These are phyloP conservation scores for Gossypium bickii DNA, from an alignment of 345 rosid genomes.

Conservation along the genomic window DNA sequence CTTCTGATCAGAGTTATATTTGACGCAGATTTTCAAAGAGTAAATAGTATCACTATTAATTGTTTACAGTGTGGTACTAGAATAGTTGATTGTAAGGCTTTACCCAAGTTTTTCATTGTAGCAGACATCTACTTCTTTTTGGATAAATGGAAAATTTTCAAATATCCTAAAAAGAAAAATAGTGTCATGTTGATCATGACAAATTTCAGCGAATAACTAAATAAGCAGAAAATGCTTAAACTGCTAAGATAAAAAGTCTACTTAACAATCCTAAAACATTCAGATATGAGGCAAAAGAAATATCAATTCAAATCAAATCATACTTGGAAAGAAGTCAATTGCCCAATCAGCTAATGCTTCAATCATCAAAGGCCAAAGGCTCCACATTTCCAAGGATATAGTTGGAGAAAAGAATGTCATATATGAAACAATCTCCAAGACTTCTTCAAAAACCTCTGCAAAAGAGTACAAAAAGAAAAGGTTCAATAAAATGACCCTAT, in stretches of 20 bases:
- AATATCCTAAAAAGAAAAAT: too few species aligned
- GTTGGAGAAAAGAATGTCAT: conserved; percentile 96
- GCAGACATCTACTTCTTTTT: too few species aligned
- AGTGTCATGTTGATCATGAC: not conserved
- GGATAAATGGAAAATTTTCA: too few species aligned
- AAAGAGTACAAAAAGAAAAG: conserved; percentile 9
- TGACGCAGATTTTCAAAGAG: not conserved
- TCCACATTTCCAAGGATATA: conserved; percentile 95
- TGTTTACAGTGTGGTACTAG: too few species aligned
- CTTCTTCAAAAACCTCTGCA: conserved; percentile 99
- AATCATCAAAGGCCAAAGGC: conserved; percentile 95
- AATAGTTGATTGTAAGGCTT: too few species aligned
- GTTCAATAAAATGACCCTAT: not conserved
- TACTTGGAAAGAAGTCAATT: conserved; percentile 94
- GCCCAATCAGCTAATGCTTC: conserved; percentile 98
- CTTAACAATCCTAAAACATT: not conserved
- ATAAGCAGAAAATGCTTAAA: not conserved
- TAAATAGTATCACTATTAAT: not conserved
- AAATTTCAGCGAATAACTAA: not conserved
- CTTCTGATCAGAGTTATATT: not conserved
- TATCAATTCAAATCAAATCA: not conserved
- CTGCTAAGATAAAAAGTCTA: not conserved
- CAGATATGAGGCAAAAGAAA: not conserved
- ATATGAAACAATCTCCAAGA: conserved; percentile 94
- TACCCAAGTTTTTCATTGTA: too few species aligned